Evolutionary conservation across 106 monocot species (phyloP).

Genomic region (Narthecium ossifragum): DNA sequence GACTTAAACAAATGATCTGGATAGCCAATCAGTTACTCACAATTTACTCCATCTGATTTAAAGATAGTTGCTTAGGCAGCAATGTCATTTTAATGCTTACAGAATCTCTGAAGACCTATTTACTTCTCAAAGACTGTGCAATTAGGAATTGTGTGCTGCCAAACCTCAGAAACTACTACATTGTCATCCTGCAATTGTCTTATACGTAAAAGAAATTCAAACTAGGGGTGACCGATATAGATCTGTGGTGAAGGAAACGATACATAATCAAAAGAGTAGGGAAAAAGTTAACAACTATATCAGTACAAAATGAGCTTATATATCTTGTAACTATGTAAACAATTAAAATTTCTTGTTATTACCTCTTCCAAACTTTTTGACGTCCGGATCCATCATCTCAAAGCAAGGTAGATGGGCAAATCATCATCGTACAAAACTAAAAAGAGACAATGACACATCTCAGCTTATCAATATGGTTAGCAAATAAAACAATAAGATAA

Average conservation of each 20-base stretch:
- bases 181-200: background rate
- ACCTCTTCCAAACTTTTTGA: constrained; percentile 59
- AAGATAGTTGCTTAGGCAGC: no score
- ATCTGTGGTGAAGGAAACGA: background rate
- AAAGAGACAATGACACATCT: background rate
- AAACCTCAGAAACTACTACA: background rate
- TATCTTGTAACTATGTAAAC: background rate
- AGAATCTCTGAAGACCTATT: no score
- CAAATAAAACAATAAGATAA: background rate
- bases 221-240: no score
- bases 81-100: no score
- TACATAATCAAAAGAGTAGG: background rate
- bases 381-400: constrained; percentile 43
- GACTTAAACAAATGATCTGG: no score
- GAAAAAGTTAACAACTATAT: background rate
- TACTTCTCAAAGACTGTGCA: no score
- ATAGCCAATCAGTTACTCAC: no score
- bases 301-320: background rate
- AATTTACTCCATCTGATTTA: no score
- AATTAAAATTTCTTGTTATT: background rate
- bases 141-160: no score
- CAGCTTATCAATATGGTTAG: no score
- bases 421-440: constrained; percentile 3
- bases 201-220: background rate
- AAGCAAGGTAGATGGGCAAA: background rate